Evolutionary conservation across 2,329 filamentous ascomycete genomes (phyloP).

Genomic region (Xylariales sp.): DNA sequence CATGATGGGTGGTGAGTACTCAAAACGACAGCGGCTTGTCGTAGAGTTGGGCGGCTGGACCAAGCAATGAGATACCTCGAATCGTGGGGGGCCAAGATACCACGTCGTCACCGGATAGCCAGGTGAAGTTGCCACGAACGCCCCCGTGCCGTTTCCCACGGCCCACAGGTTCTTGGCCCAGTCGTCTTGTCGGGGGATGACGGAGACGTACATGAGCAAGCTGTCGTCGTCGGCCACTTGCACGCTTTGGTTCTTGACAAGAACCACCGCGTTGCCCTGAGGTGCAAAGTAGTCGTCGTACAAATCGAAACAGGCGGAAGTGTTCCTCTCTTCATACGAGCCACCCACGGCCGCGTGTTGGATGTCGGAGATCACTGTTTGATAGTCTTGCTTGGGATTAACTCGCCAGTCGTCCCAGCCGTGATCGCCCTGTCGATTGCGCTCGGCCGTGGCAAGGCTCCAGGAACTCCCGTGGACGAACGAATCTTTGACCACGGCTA

Average conservation of each 20-base stretch:
- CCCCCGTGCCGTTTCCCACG: slow-evolving; percentile 15
- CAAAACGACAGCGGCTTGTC: slow-evolving; percentile 15
- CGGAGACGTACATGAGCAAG: slow-evolving; percentile 15
- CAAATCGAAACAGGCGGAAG: slow-evolving; percentile 13
- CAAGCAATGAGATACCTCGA: slow-evolving; percentile 20
- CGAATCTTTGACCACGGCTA: slow-evolving; percentile 14
- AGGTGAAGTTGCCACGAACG: slow-evolving; percentile 2
- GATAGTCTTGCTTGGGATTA: slow-evolving; percentile 10
- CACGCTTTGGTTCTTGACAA: slow-evolving; percentile 14
- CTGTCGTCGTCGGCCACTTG: slow-evolving; percentile 8
- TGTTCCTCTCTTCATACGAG: slow-evolving; percentile 10
- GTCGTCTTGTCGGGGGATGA: slow-evolving; percentile 15
- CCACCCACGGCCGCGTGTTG: slow-evolving; percentile 11
- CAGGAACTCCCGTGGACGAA: slow-evolving; percentile 11
- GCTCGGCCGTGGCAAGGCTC: slow-evolving; percentile 11
- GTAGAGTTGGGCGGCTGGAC: slow-evolving; percentile 13
- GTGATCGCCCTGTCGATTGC: slow-evolving; percentile 11
- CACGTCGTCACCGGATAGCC: slow-evolving; percentile 12
- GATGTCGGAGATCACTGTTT: slow-evolving; percentile 10
- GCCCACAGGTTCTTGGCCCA: slow-evolving; percentile 26
- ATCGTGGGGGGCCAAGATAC: slow-evolving; percentile 17
- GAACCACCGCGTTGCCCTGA: slow-evolving; percentile 15
- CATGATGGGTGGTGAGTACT: slow-evolving; percentile 20
- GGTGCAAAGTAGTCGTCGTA: slow-evolving; percentile 17
- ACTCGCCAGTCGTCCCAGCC: slow-evolving; percentile 13